Percentiles rank a stretch among this genome's conserved stretches.
phyloP scores from a whole-genome alignment of 2,329 filamentous ascomycete species.

The Cryphonectria japonica region DNA sequence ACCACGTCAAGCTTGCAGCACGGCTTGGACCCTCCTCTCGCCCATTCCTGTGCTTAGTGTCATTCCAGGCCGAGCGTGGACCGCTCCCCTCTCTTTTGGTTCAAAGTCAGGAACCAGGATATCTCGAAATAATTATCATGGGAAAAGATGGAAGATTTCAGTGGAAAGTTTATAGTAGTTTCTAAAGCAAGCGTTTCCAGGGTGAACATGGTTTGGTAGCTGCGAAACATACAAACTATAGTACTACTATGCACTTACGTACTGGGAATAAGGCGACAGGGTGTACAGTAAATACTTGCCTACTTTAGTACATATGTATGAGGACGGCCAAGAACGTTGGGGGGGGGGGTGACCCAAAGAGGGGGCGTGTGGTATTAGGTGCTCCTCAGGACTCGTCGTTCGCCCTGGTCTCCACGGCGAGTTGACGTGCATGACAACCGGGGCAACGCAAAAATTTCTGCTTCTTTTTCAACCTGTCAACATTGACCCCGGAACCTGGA shows the following conservation, averaged over 20 bases:
- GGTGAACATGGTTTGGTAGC: too few relatives aligned
- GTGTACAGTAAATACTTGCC: background rate
- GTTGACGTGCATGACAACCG: constrained; percentile 9
- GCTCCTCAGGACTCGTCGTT: background rate
- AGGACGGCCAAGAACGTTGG: background rate
- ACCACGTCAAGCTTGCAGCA: constrained; percentile 9
- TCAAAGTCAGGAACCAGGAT: background rate
- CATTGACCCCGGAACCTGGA: background rate
- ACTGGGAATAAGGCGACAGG: background rate
- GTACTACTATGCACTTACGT: background rate
- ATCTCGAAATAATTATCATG: background rate
- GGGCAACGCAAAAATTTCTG: constrained; percentile 6
- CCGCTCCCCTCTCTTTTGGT: background rate
- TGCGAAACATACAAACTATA: too few relatives aligned
- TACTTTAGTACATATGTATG: background rate
- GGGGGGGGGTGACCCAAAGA: background rate
- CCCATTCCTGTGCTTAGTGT: background rate
- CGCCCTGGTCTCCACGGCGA: background rate
- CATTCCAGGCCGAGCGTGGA: background rate
- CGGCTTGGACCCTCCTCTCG: background rate
- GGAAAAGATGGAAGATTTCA: background rate
- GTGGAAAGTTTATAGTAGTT: background rate
- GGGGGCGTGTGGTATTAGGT: background rate
- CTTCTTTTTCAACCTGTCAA: constrained; percentile 9
- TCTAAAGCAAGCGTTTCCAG: too few relatives aligned